phyloP scores from a whole-genome alignment of 306 rosid species.

The Boehmeria nivea region DNA sequence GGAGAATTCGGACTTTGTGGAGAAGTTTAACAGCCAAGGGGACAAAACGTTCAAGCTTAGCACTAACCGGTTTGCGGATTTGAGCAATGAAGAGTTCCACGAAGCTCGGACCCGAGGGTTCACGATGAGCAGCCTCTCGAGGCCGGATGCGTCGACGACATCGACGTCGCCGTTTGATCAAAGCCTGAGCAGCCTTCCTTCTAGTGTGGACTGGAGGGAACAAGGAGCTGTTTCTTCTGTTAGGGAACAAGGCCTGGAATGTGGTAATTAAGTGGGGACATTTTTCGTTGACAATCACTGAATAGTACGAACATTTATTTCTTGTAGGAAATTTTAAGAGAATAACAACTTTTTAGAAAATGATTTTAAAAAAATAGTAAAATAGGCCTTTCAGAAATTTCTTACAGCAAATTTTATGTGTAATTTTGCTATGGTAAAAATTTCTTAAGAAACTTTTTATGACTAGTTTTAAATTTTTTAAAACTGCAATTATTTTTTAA shows the following conservation, averaged over 20 bases:
- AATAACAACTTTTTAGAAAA: no score
- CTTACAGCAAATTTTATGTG: no score
- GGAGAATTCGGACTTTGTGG: constrained; percentile 23
- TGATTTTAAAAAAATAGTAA: no score
- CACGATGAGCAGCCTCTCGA: not conserved
- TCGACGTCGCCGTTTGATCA: not conserved
- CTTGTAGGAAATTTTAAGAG: no score
- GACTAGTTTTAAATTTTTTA: no score
- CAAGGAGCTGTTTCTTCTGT: constrained; percentile 34
- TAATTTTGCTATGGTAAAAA: no score
- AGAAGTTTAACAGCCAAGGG: constrained; percentile 21
- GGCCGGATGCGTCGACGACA: not conserved
- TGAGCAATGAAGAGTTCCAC: constrained; percentile 23
- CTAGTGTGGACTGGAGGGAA: constrained; percentile 35
- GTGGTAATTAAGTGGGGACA: not conserved
- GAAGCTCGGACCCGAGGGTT: not conserved
- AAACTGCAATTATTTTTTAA: no score
- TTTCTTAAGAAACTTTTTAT: no score
- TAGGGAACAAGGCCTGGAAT: constrained; percentile 1
- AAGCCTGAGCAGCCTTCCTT: constrained; percentile 5
- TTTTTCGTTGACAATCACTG: no score
- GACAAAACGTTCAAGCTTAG: constrained; percentile 26
- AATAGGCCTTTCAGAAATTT: no score
- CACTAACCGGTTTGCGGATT: constrained; percentile 23
- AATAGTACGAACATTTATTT: no score